Evolutionary conservation across 2,329 filamentous ascomycete genomes (phyloP).

Genomic region (Aspergillus sp.): DNA sequence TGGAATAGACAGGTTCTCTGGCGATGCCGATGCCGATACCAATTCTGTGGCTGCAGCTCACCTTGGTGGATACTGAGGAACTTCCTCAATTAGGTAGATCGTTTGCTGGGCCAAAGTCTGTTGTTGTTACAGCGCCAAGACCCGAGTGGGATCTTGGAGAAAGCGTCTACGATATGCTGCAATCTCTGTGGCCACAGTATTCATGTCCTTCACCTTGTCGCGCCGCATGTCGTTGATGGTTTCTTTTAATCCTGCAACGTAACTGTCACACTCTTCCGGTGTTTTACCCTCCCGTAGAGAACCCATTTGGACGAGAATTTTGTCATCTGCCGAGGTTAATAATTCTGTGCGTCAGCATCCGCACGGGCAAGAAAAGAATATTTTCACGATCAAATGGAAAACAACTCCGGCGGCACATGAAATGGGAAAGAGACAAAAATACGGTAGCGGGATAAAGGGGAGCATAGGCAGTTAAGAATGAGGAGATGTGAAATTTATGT

Average conservation of each 20-base stretch:
- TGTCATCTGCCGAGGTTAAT: constrained; percentile 49
- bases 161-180: constrained; percentile 53
- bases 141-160: constrained; percentile 46
- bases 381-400: constrained; percentile 16
- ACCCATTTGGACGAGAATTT: constrained; percentile 52
- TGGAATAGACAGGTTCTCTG: not conserved
- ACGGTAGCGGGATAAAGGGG: not conserved
- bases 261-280: constrained; percentile 44
- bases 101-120: constrained; percentile 4
- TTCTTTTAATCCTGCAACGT: constrained; percentile 47
- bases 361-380: constrained; percentile 24
- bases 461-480: constrained; percentile 7
- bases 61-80: constrained; percentile 16
- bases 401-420: constrained; percentile 3
- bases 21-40: not conserved
- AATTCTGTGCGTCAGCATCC: constrained; percentile 41
- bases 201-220: constrained; percentile 52
- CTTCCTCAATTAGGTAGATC: not conserved
- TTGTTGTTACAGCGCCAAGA: constrained; percentile 45
- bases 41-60: constrained; percentile 19
- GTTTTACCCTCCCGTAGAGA: constrained; percentile 48
- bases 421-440: constrained; percentile 4
- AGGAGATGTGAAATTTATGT: constrained; percentile 1
- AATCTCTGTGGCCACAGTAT: constrained; percentile 49
- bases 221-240: constrained; percentile 51